Percentiles rank a stretch among this genome's conserved stretches.
These are phyloP conservation scores for Shiraia bambusicola DNA, from an alignment of 2,329 filamentous ascomycete genomes.

Conservation along the genomic window DNA sequence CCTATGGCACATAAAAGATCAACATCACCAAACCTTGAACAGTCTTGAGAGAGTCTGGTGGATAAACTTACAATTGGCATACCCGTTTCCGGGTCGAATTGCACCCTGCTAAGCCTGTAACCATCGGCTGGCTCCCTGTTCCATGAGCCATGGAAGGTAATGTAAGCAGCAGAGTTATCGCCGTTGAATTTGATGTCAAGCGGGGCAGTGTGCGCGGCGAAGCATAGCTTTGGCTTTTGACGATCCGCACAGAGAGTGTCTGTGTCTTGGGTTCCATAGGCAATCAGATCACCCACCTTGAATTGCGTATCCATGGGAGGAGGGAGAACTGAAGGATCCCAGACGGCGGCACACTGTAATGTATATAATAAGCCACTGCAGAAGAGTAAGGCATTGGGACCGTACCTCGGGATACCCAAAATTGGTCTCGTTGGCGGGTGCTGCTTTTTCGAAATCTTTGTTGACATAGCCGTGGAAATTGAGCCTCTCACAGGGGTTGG, in stretches of 20 bases:
- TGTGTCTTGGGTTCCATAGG: conserved; percentile 36
- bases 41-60: not conserved
- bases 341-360: conserved; percentile 60
- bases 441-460: conserved; percentile 43
- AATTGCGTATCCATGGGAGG: conserved; percentile 40
- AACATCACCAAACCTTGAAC: not conserved
- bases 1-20: conserved; percentile 1
- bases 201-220: conserved; percentile 61
- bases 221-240: conserved; percentile 37
- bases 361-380: no score
- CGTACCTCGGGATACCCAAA: conserved; percentile 64
- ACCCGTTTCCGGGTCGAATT: conserved; percentile 25
- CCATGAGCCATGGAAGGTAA: conserved; percentile 70
- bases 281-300: conserved; percentile 49
- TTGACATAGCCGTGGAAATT: conserved; percentile 51
- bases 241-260: conserved; percentile 42
- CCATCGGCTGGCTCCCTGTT: conserved; percentile 21
- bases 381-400: no score
- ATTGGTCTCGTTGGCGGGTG: conserved; percentile 47
- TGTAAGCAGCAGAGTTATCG: conserved; percentile 58
- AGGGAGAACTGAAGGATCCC: conserved; percentile 57
- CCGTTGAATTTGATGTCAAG: conserved; percentile 63
- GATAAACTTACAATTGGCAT: conserved; percentile 9
- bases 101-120: conserved; percentile 19
- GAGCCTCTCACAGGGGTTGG: conserved; percentile 67